phyloP scores from a whole-genome alignment of 176 grass and related monocot species.

The Calamus simplicifolius region DNA sequence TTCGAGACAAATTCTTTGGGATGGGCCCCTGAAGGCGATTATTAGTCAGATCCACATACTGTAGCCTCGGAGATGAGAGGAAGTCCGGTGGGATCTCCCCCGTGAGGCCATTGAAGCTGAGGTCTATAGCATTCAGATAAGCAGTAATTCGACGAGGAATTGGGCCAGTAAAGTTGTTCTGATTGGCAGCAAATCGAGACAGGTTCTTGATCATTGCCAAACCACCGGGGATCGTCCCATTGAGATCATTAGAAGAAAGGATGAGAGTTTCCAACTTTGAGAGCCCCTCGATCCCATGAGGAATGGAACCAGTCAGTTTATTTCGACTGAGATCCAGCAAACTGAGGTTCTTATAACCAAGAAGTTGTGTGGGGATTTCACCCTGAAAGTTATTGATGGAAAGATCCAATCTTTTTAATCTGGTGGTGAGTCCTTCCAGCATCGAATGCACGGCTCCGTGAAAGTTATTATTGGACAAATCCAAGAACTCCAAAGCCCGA shows the following conservation, averaged over 20 bases:
- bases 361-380: too few species aligned
- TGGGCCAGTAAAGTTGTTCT: constrained; percentile 26
- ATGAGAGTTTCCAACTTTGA: constrained; percentile 30
- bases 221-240: constrained; percentile 10
- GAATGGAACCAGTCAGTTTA: constrained; percentile 14
- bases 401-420: too few species aligned
- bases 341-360: constrained; percentile 16
- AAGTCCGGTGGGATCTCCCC: constrained; percentile 34
- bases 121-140: constrained; percentile 39
- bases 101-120: constrained; percentile 45
- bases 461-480: too few species aligned
- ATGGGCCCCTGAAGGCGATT: constrained; percentile 27
- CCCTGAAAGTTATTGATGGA: too few species aligned
- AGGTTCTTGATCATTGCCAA: constrained; percentile 12
- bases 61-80: constrained; percentile 8
- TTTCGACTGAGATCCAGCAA: constrained; percentile 72
- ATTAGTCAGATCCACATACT: constrained; percentile 31
- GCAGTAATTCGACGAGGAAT: constrained; percentile 27
- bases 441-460: too few species aligned
- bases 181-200: constrained; percentile 49
- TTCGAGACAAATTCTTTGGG: constrained; percentile 7
- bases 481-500: constrained; percentile 29
- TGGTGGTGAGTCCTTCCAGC: too few species aligned
- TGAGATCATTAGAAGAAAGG: constrained; percentile 32
- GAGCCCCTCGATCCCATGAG: constrained; percentile 13